Evolutionary conservation across 148 eudicot genomes (phyloP).

Genomic region (Salicornia ramosissima): DNA sequence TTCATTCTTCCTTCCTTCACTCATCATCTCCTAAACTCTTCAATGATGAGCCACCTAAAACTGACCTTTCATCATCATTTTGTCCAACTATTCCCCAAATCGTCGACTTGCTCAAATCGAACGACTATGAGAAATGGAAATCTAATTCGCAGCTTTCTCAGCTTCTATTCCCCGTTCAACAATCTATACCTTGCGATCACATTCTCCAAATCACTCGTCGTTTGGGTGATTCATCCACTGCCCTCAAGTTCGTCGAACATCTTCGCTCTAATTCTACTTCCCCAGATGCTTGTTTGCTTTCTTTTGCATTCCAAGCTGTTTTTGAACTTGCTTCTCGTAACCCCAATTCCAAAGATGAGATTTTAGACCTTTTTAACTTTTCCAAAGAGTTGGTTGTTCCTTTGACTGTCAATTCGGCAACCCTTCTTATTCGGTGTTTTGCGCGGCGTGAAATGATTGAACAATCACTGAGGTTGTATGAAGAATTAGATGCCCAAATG

Average conservation of each 20-base stretch:
- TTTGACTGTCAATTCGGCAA: slow-evolving; percentile 37
- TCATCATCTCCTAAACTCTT: slow-evolving; percentile 27
- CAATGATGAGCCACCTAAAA: slow-evolving; percentile 5
- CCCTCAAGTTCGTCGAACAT: slow-evolving; percentile 44
- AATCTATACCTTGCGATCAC: slow-evolving; percentile 30
- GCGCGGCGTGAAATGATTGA: slow-evolving; percentile 32
- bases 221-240: slow-evolving; percentile 31
- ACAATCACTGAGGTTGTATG: slow-evolving; percentile 30
- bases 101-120: slow-evolving; percentile 36
- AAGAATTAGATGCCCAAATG: slow-evolving; percentile 30
- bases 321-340: slow-evolving; percentile 48
- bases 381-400: slow-evolving; percentile 33
- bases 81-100: slow-evolving; percentile 31
- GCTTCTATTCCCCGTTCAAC: slow-evolving; percentile 28
- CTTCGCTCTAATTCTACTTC: slow-evolving; percentile 26
- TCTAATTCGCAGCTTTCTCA: slow-evolving; percentile 23
- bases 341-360: slow-evolving; percentile 22
- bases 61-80: not conserved
- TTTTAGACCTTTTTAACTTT: slow-evolving; percentile 28
- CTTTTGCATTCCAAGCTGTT: slow-evolving; percentile 41
- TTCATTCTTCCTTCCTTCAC: slow-evolving; percentile 28
- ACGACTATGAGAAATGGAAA: slow-evolving; percentile 36
- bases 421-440: slow-evolving; percentile 34
- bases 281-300: slow-evolving; percentile 25
- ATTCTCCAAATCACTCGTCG: slow-evolving; percentile 46